phyloP scores from a whole-genome alignment of 352 stramenopile genomes.

The Phytophthora uliginosa region DNA sequence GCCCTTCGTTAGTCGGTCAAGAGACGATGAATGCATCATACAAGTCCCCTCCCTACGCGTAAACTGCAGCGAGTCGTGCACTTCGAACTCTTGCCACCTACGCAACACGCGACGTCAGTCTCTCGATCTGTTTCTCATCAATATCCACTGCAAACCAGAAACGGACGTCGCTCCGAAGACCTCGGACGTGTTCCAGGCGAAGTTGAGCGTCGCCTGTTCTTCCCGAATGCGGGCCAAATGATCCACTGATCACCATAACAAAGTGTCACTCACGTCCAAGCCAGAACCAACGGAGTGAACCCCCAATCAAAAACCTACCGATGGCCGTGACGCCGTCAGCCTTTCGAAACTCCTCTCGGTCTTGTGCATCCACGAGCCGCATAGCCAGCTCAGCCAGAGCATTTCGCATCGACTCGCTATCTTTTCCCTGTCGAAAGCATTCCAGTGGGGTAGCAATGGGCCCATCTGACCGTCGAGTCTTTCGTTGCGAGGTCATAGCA shows the following conservation, averaged over 20 bases:
- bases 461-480: constrained; percentile 36
- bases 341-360: constrained; percentile 64
- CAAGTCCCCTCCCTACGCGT: constrained; percentile 42
- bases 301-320: constrained; percentile 26
- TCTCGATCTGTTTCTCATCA: constrained; percentile 16
- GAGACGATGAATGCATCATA: background rate
- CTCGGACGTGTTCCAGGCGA: constrained; percentile 52
- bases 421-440: constrained; percentile 43
- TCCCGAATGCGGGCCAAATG: constrained; percentile 62
- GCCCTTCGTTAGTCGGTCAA: background rate
- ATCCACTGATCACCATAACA: constrained; percentile 46
- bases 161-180: constrained; percentile 42
- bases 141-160: constrained; percentile 28
- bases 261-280: background rate
- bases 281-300: background rate
- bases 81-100: constrained; percentile 59
- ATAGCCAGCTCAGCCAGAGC: constrained; percentile 68
- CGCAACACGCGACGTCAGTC: background rate
- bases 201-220: constrained; percentile 61
- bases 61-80: constrained; percentile 66
- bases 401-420: constrained; percentile 44
- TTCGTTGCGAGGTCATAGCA: constrained; percentile 21
- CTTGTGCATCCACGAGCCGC: constrained; percentile 57
- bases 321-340: constrained; percentile 67
- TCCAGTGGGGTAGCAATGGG: constrained; percentile 55